Base-by-base conservation (phyloP, 176 grass and related monocot species). In the Musa beccarii region DNA sequence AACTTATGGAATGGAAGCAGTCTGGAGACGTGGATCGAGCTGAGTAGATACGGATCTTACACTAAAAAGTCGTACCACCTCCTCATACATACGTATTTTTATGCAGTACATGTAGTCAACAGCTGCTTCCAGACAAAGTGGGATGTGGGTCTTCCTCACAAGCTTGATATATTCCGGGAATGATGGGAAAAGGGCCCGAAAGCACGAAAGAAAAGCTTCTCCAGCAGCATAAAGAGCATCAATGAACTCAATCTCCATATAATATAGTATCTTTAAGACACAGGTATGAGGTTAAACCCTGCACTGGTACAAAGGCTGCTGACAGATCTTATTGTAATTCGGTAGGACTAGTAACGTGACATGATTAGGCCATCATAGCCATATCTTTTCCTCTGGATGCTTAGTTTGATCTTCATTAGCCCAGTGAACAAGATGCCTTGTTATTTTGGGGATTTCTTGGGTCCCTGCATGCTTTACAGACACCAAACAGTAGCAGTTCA, bases 81-180 rank as follows among this genome's bases (percentile, higher is more conserved):
- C 34, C 34, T 6, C 34, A 43, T 43, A 43, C 4, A 25, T 83
- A 79, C 73, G 26, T 81, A 59, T 74, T 72, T 50, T 70, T 70
- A 71, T 13, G 34, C 25, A 14, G 17, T n/a, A 16, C 9, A 19
- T 49, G 43, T 51, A 20, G 49, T 70, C 68, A 70, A 70, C 43
- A 70, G 69, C 74, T 59, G 73, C 79, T 80, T 71, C 69, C 74
- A 81, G 82, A 72, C 55, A 85, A 88, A 81, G 80, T 75, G 70
- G 69, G 57, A 78, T 73, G 78, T 72, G 80, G 73, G 76, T 69
- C 70, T 76, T 66, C 49, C 51, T 72, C 74, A 51, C 76, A 74
- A 59, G 72, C 75, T 80, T 82, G 73, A 78, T 71, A 83, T 82
- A 83, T 83, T 89, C 79, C 52, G 54, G 73, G 68, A 84, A 86